Evolutionary conservation across 257 asterid genomes (phyloP).

Genomic region (Jaltomata sinuosa): DNA sequence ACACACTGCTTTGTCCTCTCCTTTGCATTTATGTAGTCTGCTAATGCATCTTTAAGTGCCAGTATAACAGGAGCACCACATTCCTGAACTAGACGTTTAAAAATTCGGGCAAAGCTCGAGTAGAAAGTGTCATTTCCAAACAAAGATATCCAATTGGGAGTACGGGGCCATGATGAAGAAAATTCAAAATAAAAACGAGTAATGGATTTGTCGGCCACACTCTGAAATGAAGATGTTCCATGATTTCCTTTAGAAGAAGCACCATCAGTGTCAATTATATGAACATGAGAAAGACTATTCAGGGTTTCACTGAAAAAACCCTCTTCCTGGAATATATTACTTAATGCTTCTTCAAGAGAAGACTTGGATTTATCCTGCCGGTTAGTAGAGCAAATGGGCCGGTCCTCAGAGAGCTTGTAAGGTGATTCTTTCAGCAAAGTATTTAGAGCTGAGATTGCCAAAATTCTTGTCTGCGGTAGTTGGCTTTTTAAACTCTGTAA

Average conservation of each 20-base stretch:
- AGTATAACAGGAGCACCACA: constrained; percentile 84
- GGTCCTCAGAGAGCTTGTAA: constrained; percentile 50
- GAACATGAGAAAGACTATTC: constrained; percentile 88
- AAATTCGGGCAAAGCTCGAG: constrained; percentile 82
- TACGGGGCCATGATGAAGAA: constrained; percentile 99
- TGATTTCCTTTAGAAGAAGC: constrained; percentile 70
- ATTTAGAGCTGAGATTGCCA: constrained; percentile 95
- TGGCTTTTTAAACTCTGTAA: constrained; percentile 93
- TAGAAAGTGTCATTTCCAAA: constrained; percentile 78
- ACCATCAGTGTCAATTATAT: constrained; percentile 68
- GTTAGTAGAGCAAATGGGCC: constrained; percentile 18
- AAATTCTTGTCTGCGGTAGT: constrained; percentile 96
- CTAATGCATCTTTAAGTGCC: constrained; percentile 58
- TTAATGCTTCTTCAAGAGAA: constrained; percentile 78
- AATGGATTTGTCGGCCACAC: constrained; percentile 86
- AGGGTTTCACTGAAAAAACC: constrained; percentile 76
- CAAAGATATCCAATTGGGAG: constrained; percentile 93
- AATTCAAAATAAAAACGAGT: constrained; percentile 93
- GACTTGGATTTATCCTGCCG: constrained; percentile 45
- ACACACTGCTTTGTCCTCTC: constrained; percentile 99
- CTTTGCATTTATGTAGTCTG: constrained; percentile 69
- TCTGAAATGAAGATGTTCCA: constrained; percentile 74
- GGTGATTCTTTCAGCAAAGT: constrained; percentile 95
- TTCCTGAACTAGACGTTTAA: constrained; percentile 90
- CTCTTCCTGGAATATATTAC: constrained; percentile 79